These are phyloP conservation scores for Pleurotus sapidus DNA, from an alignment of 768 basidiomycete species.

Conservation along the genomic window DNA sequence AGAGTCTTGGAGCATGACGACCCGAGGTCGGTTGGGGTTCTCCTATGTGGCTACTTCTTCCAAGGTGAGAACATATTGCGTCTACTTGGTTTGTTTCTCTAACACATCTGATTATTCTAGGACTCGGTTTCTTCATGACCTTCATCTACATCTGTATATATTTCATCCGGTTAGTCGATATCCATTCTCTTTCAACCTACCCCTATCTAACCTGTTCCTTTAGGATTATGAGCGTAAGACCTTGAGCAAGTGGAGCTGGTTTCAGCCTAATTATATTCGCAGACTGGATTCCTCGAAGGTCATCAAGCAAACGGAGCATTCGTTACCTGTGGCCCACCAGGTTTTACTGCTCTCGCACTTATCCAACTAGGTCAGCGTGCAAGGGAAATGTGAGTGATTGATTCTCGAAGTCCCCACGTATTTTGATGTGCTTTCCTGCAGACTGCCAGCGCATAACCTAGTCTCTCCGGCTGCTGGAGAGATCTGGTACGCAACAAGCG, in stretches of 20 bases:
- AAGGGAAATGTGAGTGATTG: conserved; percentile 29
- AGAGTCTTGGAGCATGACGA: conserved; percentile 32
- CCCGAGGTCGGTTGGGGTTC: conserved; percentile 34
- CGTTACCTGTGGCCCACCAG: conserved; percentile 45
- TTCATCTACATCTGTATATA: conserved; percentile 51
- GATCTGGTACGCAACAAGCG: conserved; percentile 40
- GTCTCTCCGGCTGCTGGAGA: conserved; percentile 37
- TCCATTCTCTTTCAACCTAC: neutral
- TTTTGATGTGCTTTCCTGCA: conserved; percentile 10
- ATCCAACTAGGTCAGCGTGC: conserved; percentile 40
- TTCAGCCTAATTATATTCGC: neutral
- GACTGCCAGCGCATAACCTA: conserved; percentile 30
- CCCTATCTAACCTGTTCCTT: neutral
- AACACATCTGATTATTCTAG: conserved; percentile 13
- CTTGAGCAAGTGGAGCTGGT: neutral
- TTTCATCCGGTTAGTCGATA: conserved; percentile 33
- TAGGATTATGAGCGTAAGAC: conserved; percentile 36
- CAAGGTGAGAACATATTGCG: conserved; percentile 27
- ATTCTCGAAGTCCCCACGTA: neutral
- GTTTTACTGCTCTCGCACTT: conserved; percentile 46
- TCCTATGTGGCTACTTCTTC: conserved; percentile 44
- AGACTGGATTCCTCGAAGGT: conserved; percentile 46
- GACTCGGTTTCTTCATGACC: conserved; percentile 46
- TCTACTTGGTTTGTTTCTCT: neutral
- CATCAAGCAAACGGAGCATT: conserved; percentile 49